phyloP scores from a whole-genome alignment of 1,284 basidiomycete genomes.

The Hemileia vastatrix region DNA sequence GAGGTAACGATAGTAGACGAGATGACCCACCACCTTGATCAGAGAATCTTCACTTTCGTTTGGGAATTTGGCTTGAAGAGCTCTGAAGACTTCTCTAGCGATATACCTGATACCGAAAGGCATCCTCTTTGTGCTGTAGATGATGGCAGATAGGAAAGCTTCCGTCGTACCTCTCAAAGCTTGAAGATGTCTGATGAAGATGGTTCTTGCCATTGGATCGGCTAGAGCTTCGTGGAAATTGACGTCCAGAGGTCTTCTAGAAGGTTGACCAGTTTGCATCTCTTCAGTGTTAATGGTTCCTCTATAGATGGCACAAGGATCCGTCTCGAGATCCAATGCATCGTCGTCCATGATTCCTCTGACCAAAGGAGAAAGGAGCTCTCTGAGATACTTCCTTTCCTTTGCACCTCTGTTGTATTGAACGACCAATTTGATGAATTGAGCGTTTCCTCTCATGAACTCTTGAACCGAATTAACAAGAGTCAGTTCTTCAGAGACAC shows the following conservation, averaged over 20 bases:
- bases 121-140: conserved; percentile 65
- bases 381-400: conserved; percentile 70
- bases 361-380: conserved; percentile 65
- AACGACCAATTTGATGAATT: conserved; percentile 72
- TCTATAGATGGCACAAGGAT: conserved; percentile 90
- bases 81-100: conserved; percentile 69
- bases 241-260: conserved; percentile 60
- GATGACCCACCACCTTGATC: conserved; percentile 68
- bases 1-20: conserved; percentile 85
- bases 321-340: conserved; percentile 76
- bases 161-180: conserved; percentile 75
- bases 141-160: conserved; percentile 66
- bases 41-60: conserved; percentile 59
- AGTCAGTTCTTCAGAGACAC: conserved; percentile 64
- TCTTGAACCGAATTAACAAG: conserved; percentile 54
- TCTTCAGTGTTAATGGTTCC: conserved; percentile 72
- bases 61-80: conserved; percentile 70
- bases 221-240: conserved; percentile 70
- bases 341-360: conserved; percentile 60
- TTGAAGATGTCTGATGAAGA: conserved; percentile 84
- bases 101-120: conserved; percentile 84
- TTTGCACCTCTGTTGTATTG: conserved; percentile 75
- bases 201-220: conserved; percentile 67
- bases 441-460: conserved; percentile 57
- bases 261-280: conserved; percentile 64